A percentile compares a stretch with the other conserved stretches of the same genome.
Conservation (phyloP, 257 asterid species). For the Ajuga chamaepitys region DNA sequence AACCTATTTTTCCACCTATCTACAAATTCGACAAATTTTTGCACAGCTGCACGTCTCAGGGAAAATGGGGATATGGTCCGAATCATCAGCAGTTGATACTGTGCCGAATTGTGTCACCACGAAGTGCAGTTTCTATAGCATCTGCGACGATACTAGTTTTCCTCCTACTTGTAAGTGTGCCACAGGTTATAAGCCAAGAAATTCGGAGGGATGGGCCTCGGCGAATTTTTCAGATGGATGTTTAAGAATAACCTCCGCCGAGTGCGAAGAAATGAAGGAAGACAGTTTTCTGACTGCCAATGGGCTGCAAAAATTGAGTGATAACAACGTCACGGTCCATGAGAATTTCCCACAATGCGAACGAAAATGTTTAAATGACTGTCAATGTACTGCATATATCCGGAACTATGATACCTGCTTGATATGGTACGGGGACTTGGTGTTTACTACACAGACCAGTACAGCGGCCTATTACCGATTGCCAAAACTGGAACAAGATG, state of each 20-base stretch:
- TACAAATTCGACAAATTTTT: neutral
- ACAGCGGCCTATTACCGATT: too few relatives aligned
- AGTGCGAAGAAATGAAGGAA: neutral
- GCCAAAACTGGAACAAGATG: too few relatives aligned
- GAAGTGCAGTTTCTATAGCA: neutral
- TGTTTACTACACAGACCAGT: too few relatives aligned
- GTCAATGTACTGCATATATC: too few relatives aligned
- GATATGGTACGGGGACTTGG: too few relatives aligned
- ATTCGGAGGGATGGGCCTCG: neutral
- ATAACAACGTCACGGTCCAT: too few relatives aligned
- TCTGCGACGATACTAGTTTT: neutral
- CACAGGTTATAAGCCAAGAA: neutral
- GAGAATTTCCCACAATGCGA: too few relatives aligned
- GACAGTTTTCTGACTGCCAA: neutral
- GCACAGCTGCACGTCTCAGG: neutral
- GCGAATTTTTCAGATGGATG: neutral
- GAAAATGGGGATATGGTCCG: neutral
- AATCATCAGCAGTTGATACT: neutral
- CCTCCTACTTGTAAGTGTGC: neutral
- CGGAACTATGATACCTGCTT: too few relatives aligned
- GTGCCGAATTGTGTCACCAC: neutral
- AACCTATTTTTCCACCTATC: neutral
- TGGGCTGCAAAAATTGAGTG: too few relatives aligned
- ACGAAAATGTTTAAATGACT: too few relatives aligned
- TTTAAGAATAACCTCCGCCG: neutral